A percentile compares a stretch with the other conserved stretches of the same genome.
Conservation (phyloP, 2,329 filamentous ascomycete species). For the Zymoseptoria passerinii region DNA sequence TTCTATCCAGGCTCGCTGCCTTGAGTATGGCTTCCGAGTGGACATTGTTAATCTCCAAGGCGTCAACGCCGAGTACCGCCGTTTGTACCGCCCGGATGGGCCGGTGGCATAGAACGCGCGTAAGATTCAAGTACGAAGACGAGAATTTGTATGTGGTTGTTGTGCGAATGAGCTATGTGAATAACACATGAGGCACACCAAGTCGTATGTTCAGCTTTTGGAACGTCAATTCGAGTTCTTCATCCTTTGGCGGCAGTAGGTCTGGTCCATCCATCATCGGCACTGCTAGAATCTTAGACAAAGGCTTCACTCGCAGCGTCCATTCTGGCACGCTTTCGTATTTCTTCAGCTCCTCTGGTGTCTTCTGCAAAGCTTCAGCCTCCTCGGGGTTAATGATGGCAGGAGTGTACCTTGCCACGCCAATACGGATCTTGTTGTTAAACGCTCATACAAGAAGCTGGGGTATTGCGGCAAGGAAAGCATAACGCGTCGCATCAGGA, state of each 20-base stretch:
- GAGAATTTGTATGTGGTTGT: background rate
- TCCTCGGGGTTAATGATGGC: slow-evolving; percentile 6
- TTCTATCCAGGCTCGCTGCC: background rate
- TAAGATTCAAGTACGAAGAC: background rate
- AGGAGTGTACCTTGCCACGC: slow-evolving; percentile 1
- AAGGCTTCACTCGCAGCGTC: background rate
- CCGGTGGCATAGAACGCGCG: background rate
- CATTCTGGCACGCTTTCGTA: slow-evolving; percentile 3
- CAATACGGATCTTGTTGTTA: slow-evolving; percentile 5
- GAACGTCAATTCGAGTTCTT: slow-evolving; percentile 1
- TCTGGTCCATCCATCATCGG: slow-evolving; percentile 1
- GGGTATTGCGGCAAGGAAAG: slow-evolving; percentile 3
- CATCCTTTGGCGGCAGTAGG: background rate
- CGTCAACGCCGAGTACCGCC: background rate
- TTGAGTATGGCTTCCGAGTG: background rate
- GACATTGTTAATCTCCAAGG: background rate
- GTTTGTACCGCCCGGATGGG: background rate
- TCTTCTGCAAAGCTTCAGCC: slow-evolving; percentile 1
- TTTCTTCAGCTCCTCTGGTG: background rate
- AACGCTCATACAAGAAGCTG: slow-evolving; percentile 4
- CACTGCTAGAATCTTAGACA: background rate
- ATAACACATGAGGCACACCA: slow-evolving; percentile 1
- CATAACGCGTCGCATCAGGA: slow-evolving; percentile 1
- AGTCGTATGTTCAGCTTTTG: slow-evolving; percentile 1
- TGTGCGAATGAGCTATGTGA: background rate